phyloP scores from a whole-genome alignment of 2,329 filamentous ascomycete genomes.

The Corynespora cassiicola region DNA sequence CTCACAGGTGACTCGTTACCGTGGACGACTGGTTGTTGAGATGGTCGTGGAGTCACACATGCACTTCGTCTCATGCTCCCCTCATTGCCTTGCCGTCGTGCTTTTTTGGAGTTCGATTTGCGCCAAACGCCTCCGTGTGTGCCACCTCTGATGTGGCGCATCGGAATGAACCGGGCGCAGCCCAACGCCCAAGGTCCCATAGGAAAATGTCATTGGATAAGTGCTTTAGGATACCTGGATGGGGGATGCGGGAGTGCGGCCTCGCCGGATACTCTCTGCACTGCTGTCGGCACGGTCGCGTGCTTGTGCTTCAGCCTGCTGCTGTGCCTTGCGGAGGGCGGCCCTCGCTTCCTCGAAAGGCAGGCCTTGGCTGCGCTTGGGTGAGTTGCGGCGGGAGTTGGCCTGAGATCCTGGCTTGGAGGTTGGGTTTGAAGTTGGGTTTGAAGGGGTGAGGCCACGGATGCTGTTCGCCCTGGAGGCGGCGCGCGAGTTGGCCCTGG shows the following conservation, averaged over 20 bases:
- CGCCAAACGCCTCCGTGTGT: not conserved
- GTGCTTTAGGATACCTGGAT: not conserved
- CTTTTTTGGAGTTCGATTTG: no score
- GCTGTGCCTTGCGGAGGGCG: slow-evolving; percentile 29
- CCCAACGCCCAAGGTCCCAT: slow-evolving; percentile 1
- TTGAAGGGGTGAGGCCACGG: slow-evolving; percentile 24
- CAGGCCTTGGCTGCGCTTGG: slow-evolving; percentile 32
- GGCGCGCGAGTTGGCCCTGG: no score
- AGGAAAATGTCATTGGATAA: not conserved
- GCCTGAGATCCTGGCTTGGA: slow-evolving; percentile 27
- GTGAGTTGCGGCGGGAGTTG: slow-evolving; percentile 33
- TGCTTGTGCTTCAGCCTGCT: slow-evolving; percentile 30
- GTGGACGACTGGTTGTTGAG: not conserved
- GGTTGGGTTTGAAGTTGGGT: slow-evolving; percentile 24
- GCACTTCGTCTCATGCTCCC: no score
- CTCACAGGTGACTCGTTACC: no score
- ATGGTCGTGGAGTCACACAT: slow-evolving; percentile 2
- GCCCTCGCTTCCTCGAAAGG: slow-evolving; percentile 37
- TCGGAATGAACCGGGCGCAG: not conserved
- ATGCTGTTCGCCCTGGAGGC: slow-evolving; percentile 40
- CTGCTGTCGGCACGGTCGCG: not conserved
- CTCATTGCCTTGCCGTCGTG: no score
- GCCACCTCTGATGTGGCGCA: not conserved
- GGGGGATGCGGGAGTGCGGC: not conserved
- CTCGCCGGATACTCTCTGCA: no score